Conservation (phyloP, 1,284 basidiomycete species). For the Cutaneotrichosporon daszewskae region DNA sequence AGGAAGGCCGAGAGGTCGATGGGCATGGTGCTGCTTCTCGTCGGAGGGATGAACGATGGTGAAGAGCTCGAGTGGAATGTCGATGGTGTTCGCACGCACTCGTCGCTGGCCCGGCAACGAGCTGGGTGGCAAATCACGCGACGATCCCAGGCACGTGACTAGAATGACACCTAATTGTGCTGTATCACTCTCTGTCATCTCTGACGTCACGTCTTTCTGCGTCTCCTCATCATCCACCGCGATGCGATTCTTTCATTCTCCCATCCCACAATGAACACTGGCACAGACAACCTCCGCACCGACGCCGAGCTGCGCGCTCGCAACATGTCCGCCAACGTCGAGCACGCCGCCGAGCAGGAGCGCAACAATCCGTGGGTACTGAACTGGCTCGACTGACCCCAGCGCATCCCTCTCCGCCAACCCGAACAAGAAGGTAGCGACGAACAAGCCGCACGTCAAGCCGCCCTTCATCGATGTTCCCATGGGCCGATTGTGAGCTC, state of each 20-base stretch:
- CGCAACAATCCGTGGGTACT: no score
- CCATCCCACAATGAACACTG: no score
- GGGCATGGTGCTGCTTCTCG: slow-evolving; percentile 23
- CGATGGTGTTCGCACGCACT: neutral
- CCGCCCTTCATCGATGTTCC: slow-evolving; percentile 43
- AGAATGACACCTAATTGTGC: no score
- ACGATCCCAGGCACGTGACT: no score
- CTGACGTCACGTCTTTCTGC: neutral
- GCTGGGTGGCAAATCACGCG: neutral
- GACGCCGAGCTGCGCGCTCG: neutral
- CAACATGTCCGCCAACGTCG: neutral
- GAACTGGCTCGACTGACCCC: no score
- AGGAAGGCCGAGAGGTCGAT: slow-evolving; percentile 34
- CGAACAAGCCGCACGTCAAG: slow-evolving; percentile 41
- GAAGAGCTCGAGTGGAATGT: neutral
- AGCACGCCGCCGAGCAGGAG: neutral
- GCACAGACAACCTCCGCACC: no score
- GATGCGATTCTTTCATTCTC: no score
- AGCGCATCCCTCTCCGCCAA: slow-evolving; percentile 34
- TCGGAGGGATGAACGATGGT: neutral
- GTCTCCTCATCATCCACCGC: neutral
- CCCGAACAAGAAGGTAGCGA: slow-evolving; percentile 32
- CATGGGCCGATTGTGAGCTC: slow-evolving; percentile 44
- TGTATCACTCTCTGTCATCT: neutral
- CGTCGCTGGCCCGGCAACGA: neutral